phyloP scores from a whole-genome alignment of 352 stramenopile species.

The Phytopythium cucurbitacearum region DNA sequence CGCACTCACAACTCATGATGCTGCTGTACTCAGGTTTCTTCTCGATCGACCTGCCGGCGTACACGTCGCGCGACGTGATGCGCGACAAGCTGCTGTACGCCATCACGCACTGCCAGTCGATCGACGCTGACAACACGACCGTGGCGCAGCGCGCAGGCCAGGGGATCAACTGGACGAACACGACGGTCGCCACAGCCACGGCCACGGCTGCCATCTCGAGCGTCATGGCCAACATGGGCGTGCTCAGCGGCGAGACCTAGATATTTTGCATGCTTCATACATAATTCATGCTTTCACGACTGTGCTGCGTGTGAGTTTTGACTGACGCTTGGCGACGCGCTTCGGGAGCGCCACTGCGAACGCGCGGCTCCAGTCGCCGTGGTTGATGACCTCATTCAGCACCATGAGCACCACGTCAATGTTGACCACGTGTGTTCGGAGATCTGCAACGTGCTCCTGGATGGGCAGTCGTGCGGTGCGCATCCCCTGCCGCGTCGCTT shows the following conservation, averaged over 20 bases:
- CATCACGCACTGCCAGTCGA: conserved; percentile 86
- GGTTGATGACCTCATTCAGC: conserved; percentile 72
- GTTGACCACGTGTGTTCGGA: conserved; percentile 71
- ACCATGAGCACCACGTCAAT: conserved; percentile 71
- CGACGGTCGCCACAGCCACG: conserved; percentile 28
- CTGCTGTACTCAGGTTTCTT: conserved; percentile 59
- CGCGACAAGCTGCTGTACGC: conserved; percentile 82
- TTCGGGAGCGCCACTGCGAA: conserved; percentile 51
- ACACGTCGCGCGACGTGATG: conserved; percentile 76
- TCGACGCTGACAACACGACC: conserved; percentile 87
- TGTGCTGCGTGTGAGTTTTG: background rate
- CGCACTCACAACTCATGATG: conserved; percentile 2
- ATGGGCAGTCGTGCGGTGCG: conserved; percentile 54
- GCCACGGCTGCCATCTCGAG: conserved; percentile 54
- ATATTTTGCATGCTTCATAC: conserved; percentile 4
- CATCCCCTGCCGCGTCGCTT: conserved; percentile 24
- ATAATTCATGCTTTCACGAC: conserved; percentile 7
- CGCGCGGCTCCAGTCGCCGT: conserved; percentile 58
- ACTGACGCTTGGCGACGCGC: conserved; percentile 25
- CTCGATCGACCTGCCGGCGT: conserved; percentile 81
- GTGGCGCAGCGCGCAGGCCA: conserved; percentile 84
- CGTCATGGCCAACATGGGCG: conserved; percentile 50
- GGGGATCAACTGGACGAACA: conserved; percentile 80
- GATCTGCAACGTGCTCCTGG: conserved; percentile 42
- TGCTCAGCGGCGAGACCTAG: conserved; percentile 12